Base-by-base conservation (phyloP, 371 early-diverging fungal species). In the Rhizopus arrhizus region DNA sequence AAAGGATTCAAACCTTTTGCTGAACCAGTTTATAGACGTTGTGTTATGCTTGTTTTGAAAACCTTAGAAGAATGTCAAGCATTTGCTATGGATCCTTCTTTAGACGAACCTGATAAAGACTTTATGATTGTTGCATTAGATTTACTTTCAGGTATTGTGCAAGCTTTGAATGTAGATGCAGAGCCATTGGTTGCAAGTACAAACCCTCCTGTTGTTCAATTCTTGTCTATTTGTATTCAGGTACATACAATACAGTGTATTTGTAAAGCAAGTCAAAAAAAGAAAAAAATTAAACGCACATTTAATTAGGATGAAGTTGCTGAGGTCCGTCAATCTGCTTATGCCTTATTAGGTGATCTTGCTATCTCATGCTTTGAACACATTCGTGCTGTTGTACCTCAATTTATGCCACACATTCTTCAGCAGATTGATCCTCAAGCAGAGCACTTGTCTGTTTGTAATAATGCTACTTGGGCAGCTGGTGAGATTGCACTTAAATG, bases 71-170 rank as follows among this genome's bases (percentile, higher is more conserved):
- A 85, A 61, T 75, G 81, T 34, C 89, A 87, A 68, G 68, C 82
- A 72, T 80, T 80, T 49, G 66, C 74, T 36, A 78, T 82, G 69
- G 81, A 89, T 61, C 85, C 85, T 31, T 77, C 84, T n/a, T 49
- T 72, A 15, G 92, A 91, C 12, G 74, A 83, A 40, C 95, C 91
- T 12, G 92, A 94, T 71, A 91, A 91, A 77, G 98, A 98, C 68
- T 92, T 94, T 73, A 89, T 95, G 74, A 91, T 96, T 70, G 95
- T 96, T 34, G 86, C 96, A 9, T 82, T 97, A 60, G 98, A 98
- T 81, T 82, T 98, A 66, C 79, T 98, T 56, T 89, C 91, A 62
- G 95, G 94, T 11, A 85, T 98, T 56, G 88, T 92, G 4, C 95
- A 96, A 75, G 98, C 95, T 2, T 78, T 98, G 55, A 90, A 89